Conservation (phyloP, 1,284 basidiomycete genomes). For the Puccinia horiana region DNA sequence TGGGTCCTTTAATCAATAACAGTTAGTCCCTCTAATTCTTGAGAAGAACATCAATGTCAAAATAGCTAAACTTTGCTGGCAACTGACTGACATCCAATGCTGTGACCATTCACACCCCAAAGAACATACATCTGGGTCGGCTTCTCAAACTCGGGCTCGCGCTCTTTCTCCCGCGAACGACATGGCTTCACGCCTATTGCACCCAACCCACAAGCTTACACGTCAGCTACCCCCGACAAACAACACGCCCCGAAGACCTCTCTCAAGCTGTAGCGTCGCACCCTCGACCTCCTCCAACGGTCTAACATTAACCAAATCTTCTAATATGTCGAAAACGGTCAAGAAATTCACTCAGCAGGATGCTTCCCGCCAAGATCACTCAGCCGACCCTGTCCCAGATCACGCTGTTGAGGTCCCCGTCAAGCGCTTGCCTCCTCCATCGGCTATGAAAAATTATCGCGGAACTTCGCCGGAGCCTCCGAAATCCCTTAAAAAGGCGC, state of each 20-base stretch:
- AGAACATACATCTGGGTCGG: not conserved
- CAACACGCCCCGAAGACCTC: slow-evolving; percentile 11
- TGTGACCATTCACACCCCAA: not conserved
- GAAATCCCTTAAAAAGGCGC: slow-evolving; percentile 39
- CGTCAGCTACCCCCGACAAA: slow-evolving; percentile 2
- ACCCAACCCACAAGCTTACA: slow-evolving; percentile 26
- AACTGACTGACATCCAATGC: not conserved
- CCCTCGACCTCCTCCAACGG: not conserved
- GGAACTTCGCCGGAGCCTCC: slow-evolving; percentile 15
- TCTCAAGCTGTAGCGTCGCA: not conserved
- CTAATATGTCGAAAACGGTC: not conserved
- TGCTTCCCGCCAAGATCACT: not conserved
- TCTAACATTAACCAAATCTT: not conserved
- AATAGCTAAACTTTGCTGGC: not conserved
- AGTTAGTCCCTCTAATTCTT: slow-evolving; percentile 29
- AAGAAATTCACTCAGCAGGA: not conserved
- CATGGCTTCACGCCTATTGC: slow-evolving; percentile 13
- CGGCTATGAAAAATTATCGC: slow-evolving; percentile 41
- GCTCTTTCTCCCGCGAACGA: slow-evolving; percentile 6
- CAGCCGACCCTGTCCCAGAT: not conserved
- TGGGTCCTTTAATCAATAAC: slow-evolving; percentile 9
- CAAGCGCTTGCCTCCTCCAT: slow-evolving; percentile 11
- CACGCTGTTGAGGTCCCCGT: not conserved
- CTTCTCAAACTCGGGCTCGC: not conserved
- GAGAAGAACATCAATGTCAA: not conserved